A percentile compares a stretch with the other conserved stretches of the same genome.
Evolutionary conservation across 345 rosid species (phyloP).

Genomic region (Balakata baccata): DNA sequence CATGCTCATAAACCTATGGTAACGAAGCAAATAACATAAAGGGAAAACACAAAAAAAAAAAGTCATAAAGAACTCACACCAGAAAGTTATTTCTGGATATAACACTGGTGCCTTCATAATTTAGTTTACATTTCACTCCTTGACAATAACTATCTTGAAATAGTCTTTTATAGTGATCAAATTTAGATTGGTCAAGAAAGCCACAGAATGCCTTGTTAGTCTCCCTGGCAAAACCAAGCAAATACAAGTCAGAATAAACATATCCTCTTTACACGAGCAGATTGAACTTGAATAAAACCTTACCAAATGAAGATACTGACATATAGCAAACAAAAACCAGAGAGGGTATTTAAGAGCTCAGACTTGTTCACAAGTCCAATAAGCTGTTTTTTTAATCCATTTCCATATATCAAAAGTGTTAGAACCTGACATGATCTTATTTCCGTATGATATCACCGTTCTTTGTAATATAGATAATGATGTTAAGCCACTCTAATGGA

Average conservation of each 20-base stretch:
- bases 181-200: constrained; percentile 51
- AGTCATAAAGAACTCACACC: constrained; percentile 20
- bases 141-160: constrained; percentile 27
- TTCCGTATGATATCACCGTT: neutral
- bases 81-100: constrained; percentile 20
- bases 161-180: constrained; percentile 32
- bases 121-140: constrained; percentile 29
- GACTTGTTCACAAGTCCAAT: neutral
- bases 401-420: neutral
- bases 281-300: constrained; percentile 2
- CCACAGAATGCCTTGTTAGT: constrained; percentile 89
- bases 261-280: neutral
- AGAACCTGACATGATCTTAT: neutral
- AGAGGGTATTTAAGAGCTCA: neutral
- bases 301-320: neutral
- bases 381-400: neutral
- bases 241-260: constrained; percentile 4
- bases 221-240: constrained; percentile 61
- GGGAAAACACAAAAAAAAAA: neutral
- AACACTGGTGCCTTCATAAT: constrained; percentile 18
- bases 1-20: neutral
- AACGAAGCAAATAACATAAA: neutral
- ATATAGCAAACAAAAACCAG: neutral
- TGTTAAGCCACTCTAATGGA: neutral
- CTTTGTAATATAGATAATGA: neutral